phyloP scores from a whole-genome alignment of 2,329 filamentous ascomycete species.

The Hyphodiscus sp. region DNA sequence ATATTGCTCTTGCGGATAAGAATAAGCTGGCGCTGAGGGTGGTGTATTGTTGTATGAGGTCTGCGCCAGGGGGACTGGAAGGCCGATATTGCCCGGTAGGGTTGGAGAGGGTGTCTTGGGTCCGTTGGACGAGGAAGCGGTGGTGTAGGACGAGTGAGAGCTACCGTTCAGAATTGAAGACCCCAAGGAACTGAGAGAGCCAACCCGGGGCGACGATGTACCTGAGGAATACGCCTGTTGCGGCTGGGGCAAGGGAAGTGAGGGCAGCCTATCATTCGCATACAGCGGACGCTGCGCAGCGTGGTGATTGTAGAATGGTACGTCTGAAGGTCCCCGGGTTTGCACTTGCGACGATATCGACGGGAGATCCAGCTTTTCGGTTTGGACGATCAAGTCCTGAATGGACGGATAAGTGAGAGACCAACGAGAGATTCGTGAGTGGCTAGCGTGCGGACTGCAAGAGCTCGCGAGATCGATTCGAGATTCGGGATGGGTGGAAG shows the following conservation, averaged over 20 bases:
- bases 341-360: slow-evolving; percentile 72
- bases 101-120: slow-evolving; percentile 75
- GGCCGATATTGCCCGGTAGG: slow-evolving; percentile 44
- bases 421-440: slow-evolving; percentile 20
- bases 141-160: slow-evolving; percentile 49
- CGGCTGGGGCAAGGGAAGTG: slow-evolving; percentile 62
- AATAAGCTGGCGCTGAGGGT: slow-evolving; percentile 35
- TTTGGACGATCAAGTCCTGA: slow-evolving; percentile 36
- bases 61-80: slow-evolving; percentile 36
- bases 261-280: slow-evolving; percentile 66
- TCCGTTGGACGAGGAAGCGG: slow-evolving; percentile 48
- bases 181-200: slow-evolving; percentile 59
- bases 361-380: slow-evolving; percentile 92
- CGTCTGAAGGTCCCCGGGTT: slow-evolving; percentile 69
- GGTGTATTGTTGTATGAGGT: slow-evolving; percentile 26
- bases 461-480: background rate
- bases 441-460: background rate
- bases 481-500: background rate
- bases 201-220: slow-evolving; percentile 68
- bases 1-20: slow-evolving; percentile 33
- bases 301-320: slow-evolving; percentile 63
- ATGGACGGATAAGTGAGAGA: slow-evolving; percentile 24
- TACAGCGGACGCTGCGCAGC: slow-evolving; percentile 58
- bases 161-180: slow-evolving; percentile 45
- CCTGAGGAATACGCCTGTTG: slow-evolving; percentile 59